Base-by-base conservation (phyloP, 352 stramenopile genomes). In the Phytophthora podocarpi region DNA sequence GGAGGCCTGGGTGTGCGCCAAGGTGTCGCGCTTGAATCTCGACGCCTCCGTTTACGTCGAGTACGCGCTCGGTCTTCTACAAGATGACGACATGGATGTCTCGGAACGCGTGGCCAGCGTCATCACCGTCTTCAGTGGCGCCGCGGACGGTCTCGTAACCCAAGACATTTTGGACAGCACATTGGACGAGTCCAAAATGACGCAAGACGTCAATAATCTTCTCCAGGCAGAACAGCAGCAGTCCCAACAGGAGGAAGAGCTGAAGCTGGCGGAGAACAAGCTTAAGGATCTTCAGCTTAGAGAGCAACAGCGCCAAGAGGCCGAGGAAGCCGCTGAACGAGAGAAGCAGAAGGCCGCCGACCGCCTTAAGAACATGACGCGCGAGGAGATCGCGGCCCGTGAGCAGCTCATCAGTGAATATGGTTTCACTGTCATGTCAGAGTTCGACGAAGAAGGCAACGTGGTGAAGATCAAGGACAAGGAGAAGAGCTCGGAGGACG, bases 361-460 rank as follows among this genome's bases (percentile, higher is more conserved):
- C 27, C 76, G 82, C 0, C 54, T 71, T 1, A 80, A 88, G 58
- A 85, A 91, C 9, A 91, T 94, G 85, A 87, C 85, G n/a, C 70
- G 80, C 0, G 73, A 93, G 40, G 78, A 95, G 58, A 70, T 95
- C 6, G 72, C 67, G 2, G 72, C 79, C 32, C 72, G 83, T 1
- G 86, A 95, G 62, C 86, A 92, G 59, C 78, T 95, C 45, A 86
- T 95, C 46, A 90, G 66, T 35, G 80, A 80, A 46, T 95, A 95
- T 53, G 86, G 86, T 26, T 89, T 91, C 58, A 89, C 78, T 11
- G 72, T 80, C 28, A 80, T 91, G 56, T 91, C 83, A 0, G 82
- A 92, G 69, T 90, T 92, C 53, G 86, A 95, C 51, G 86, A 95
- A 61, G 82, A 93, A 12, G 86, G 83, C 36, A 93, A 95, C 59